phyloP scores from a whole-genome alignment of 2,329 filamentous ascomycete species.

The Atkinsonella texensis region DNA sequence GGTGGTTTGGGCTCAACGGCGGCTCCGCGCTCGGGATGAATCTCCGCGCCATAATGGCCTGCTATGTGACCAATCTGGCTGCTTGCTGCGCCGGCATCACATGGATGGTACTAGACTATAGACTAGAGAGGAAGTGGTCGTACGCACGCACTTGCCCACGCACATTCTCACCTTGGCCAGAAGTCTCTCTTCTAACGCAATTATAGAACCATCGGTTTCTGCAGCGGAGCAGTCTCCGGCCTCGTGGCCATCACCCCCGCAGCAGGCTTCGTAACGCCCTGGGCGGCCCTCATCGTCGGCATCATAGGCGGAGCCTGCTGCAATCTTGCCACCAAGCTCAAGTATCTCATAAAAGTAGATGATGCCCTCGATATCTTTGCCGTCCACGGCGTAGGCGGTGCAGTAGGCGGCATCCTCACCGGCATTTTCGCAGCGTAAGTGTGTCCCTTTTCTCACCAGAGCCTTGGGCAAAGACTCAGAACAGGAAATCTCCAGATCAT shows the following conservation, averaged over 20 bases:
- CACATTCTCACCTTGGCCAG: too few species aligned
- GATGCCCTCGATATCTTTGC: conserved; percentile 87
- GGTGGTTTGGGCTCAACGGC: conserved; percentile 95
- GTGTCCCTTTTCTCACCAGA: too few species aligned
- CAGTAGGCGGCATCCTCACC: conserved; percentile 68
- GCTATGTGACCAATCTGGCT: conserved; percentile 76
- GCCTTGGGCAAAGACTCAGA: conserved; percentile 7
- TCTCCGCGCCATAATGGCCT: conserved; percentile 79
- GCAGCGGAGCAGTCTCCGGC: conserved; percentile 76
- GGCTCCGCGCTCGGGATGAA: conserved; percentile 73
- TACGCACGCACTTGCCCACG: background rate
- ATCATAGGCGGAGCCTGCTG: conserved; percentile 51
- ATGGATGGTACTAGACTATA: conserved; percentile 79
- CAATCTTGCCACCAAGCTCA: conserved; percentile 83
- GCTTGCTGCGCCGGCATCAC: conserved; percentile 71
- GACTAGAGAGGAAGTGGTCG: conserved; percentile 77
- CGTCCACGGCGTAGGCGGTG: conserved; percentile 76
- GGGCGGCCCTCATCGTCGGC: conserved; percentile 47
- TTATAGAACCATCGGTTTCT: conserved; percentile 77
- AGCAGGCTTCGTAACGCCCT: conserved; percentile 65
- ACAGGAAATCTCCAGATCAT: conserved; percentile 32
- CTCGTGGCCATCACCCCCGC: conserved; percentile 80
- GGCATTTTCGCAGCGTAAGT: conserved; percentile 61
- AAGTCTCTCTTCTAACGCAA: background rate
- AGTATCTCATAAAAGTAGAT: conserved; percentile 62